These are phyloP conservation scores for Emydomyces testavorans DNA, from an alignment of 2,329 filamentous ascomycete species.

Conservation along the genomic window DNA sequence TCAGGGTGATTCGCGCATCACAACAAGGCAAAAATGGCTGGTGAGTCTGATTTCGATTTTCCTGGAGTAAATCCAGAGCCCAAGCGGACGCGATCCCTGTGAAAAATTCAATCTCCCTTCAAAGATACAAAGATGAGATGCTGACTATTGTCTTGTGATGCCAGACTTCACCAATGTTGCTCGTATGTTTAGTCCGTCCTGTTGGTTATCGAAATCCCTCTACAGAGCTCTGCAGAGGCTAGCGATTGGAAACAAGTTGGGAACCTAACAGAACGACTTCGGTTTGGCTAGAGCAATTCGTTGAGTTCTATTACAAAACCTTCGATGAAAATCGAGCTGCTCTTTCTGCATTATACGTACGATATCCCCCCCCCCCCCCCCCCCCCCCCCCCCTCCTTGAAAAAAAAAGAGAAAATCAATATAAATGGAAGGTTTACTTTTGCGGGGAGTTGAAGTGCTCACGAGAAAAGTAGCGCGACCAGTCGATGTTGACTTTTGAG, in stretches of 20 bases:
- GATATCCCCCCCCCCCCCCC: neutral
- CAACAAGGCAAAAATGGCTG: slow-evolving; percentile 14
- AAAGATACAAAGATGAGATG: neutral
- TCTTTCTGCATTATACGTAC: slow-evolving; percentile 68
- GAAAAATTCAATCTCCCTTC: neutral
- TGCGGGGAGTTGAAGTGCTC: neutral
- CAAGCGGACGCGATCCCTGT: neutral
- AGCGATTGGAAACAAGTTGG: neutral
- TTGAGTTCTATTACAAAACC: slow-evolving; percentile 77
- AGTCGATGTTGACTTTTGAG: slow-evolving; percentile 94
- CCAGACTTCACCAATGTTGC: slow-evolving; percentile 32
- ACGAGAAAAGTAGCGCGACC: slow-evolving; percentile 47
- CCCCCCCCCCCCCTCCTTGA: too few relatives aligned
- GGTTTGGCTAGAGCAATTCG: slow-evolving; percentile 60
- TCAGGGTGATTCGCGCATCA: neutral
- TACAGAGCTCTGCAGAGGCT: neutral
- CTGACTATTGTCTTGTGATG: neutral
- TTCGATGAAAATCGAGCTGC: slow-evolving; percentile 62
- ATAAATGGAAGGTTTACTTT: too few relatives aligned
- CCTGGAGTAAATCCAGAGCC: too few relatives aligned
- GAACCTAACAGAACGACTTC: neutral
- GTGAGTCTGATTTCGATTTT: slow-evolving; percentile 9
- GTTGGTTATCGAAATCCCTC: neutral
- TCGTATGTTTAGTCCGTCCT: slow-evolving; percentile 25
- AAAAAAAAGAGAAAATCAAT: neutral